Evolutionary conservation across 305 asterid genomes (phyloP).

Genomic region (Solanum hybrid): DNA sequence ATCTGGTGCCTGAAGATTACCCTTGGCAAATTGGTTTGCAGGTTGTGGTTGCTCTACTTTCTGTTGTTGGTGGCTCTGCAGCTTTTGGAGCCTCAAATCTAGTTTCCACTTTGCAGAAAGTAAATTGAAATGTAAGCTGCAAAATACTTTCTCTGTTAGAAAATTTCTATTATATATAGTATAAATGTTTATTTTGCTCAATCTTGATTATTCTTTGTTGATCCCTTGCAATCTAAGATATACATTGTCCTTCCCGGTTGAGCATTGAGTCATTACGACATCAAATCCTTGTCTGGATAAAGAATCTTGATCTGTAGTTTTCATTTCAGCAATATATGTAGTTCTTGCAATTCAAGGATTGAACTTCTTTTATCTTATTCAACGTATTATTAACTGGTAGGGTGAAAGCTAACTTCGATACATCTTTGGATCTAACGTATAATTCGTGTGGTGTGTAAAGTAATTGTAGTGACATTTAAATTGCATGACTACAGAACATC

Average conservation of each 20-base stretch:
- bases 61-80: slow-evolving; percentile 68
- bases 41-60: slow-evolving; percentile 42
- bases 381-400: background rate
- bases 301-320: slow-evolving; percentile 8
- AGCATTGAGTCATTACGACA: background rate
- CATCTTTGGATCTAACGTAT: background rate
- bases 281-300: background rate
- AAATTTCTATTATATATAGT: background rate
- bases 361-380: background rate
- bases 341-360: slow-evolving; percentile 1
- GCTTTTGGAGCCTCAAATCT: slow-evolving; percentile 88
- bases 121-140: slow-evolving; percentile 9
- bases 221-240: background rate
- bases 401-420: background rate
- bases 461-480: background rate
- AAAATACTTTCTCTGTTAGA: slow-evolving; percentile 2
- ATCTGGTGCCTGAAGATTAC: slow-evolving; percentile 69
- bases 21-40: slow-evolving; percentile 86
- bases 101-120: slow-evolving; percentile 72
- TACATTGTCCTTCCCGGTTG: background rate
- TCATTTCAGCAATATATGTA: background rate
- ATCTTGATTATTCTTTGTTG: background rate
- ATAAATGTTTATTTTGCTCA: background rate
- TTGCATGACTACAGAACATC: background rate
- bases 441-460: background rate